Evolutionary conservation across 2,329 filamentous ascomycete genomes (phyloP).

Genomic region (Fusarium continuum): DNA sequence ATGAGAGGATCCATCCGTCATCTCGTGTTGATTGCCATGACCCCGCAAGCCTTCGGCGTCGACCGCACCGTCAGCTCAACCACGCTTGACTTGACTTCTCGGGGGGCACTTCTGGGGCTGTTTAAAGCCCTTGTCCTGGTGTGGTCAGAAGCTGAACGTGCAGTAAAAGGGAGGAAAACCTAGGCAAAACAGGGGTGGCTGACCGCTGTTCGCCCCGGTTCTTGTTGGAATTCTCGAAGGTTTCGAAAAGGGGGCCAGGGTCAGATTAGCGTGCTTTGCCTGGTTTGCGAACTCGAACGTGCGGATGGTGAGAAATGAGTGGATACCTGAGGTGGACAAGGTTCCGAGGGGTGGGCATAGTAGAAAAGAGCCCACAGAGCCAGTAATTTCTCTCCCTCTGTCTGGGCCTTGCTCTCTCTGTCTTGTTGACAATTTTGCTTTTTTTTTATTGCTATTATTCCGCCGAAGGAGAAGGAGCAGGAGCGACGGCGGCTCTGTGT

Average conservation of each 20-base stretch:
- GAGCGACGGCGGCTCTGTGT: conserved; percentile 12
- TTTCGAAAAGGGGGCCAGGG: conserved; percentile 45
- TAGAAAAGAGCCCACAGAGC: conserved; percentile 8
- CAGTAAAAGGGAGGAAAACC: conserved; percentile 24
- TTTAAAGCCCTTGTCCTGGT: conserved; percentile 28
- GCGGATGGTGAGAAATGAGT: conserved; percentile 19
- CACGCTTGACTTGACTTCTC: conserved; percentile 11
- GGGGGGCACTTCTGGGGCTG: conserved; percentile 29
- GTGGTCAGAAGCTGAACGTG: conserved; percentile 34
- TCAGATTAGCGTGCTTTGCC: conserved; percentile 34
- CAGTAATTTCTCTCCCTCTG: conserved; percentile 21
- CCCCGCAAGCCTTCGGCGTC: conserved; percentile 42
- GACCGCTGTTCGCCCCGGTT: conserved; percentile 45
- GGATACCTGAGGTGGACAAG: background rate
- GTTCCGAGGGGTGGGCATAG: conserved; percentile 11
- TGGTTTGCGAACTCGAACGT: conserved; percentile 37
- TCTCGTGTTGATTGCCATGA: conserved; percentile 45
- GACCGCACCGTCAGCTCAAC: conserved; percentile 33
- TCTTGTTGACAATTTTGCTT: conserved; percentile 9
- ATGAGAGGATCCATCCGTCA: conserved; percentile 45
- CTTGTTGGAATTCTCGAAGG: conserved; percentile 45
- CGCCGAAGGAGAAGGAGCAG: background rate
- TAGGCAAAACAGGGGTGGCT: conserved; percentile 36
- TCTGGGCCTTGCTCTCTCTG: background rate
- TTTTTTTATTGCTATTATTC: conserved; percentile 2